A percentile compares a stretch with the other conserved stretches of the same genome.
These are phyloP conservation scores for Silene latifolia DNA, from an alignment of 148 eudicot genomes.

Conservation along the genomic window DNA sequence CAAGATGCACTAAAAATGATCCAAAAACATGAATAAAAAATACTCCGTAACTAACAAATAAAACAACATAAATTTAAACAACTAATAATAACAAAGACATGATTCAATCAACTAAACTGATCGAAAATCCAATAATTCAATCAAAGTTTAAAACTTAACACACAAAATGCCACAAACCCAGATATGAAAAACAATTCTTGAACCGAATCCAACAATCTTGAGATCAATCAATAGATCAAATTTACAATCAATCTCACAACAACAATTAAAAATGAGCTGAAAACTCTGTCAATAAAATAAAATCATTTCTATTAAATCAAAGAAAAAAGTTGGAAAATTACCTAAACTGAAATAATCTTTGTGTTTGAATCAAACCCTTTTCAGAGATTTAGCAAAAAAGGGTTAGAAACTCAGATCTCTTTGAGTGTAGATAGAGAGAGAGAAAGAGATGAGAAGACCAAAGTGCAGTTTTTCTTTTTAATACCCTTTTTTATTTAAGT, in stretches of 20 bases:
- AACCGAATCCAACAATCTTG: not conserved
- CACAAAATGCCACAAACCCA: slow-evolving; percentile 13
- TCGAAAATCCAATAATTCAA: not conserved
- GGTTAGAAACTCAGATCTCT: slow-evolving; percentile 28
- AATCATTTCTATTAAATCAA: not conserved
- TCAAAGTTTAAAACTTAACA: not conserved
- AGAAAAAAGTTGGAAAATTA: slow-evolving; percentile 13
- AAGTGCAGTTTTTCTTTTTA: not conserved
- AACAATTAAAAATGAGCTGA: not conserved
- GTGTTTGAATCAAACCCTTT: slow-evolving; percentile 24
- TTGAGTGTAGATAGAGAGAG: slow-evolving; percentile 8
- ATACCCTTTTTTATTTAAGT: not conserved
- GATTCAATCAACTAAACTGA: not conserved
- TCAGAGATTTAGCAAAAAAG: slow-evolving; percentile 26
- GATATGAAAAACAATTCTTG: not conserved
- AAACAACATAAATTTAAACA: not conserved
- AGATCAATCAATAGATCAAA: slow-evolving; percentile 1
- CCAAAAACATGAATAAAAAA: slow-evolving; percentile 1
- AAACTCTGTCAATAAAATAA: not conserved
- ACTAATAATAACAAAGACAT: not conserved
- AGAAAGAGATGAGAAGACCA: not conserved
- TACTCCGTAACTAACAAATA: not conserved
- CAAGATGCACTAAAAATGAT: not conserved
- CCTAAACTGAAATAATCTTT: slow-evolving; percentile 20
- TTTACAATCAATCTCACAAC: slow-evolving; percentile 15